Percentiles rank a stretch among this genome's conserved stretches.
These are phyloP conservation scores for Inga laurina DNA, from an alignment of 306 rosid species.

Conservation along the genomic window DNA sequence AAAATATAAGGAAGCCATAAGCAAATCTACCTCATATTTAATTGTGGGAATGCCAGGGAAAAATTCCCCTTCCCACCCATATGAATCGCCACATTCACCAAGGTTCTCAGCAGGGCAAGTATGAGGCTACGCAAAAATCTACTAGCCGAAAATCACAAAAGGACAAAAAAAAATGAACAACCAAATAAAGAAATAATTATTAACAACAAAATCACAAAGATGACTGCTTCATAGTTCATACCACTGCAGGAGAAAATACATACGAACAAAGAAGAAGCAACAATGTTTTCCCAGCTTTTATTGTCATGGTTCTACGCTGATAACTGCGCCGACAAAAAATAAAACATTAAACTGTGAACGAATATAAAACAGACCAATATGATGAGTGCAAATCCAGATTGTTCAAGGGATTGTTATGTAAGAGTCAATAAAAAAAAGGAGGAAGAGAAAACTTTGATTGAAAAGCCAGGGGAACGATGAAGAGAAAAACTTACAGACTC, in stretches of 20 bases:
- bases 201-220: neutral
- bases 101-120: conserved; percentile 67
- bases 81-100: conserved; percentile 53
- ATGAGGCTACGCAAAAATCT: conserved; percentile 58
- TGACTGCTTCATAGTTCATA: conserved; percentile 19
- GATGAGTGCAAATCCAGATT: neutral
- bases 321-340: conserved; percentile 26
- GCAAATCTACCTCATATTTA: conserved; percentile 69
- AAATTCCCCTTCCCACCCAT: conserved; percentile 83
- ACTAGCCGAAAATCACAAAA: conserved; percentile 2
- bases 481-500: neutral
- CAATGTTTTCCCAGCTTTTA: conserved; percentile 49
- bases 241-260: conserved; percentile 54
- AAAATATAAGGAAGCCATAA: neutral
- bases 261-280: conserved; percentile 53
- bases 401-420: neutral
- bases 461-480: neutral
- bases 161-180: neutral
- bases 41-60: conserved; percentile 73
- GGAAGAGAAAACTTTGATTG: neutral
- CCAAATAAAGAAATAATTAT: neutral
- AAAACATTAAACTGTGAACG: neutral
- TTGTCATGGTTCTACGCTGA: conserved; percentile 34
- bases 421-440: neutral
- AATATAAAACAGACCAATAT: neutral